Conservation (phyloP, 2,329 filamentous ascomycete species). For the Ophiosphaerella korrae region DNA sequence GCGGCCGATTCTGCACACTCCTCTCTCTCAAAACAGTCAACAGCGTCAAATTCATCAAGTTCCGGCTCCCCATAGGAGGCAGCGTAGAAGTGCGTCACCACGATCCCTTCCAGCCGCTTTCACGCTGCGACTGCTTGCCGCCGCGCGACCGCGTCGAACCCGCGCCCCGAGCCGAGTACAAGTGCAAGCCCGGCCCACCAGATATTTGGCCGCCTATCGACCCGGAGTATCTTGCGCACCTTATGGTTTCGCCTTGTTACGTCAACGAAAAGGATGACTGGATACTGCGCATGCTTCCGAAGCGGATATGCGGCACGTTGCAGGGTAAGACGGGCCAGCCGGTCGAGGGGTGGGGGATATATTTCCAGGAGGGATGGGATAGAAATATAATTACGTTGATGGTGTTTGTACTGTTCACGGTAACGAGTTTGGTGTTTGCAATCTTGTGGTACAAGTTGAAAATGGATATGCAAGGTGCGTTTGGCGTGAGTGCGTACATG, state of each 20-base stretch:
- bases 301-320: constrained; percentile 17
- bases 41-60: constrained; percentile 18
- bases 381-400: constrained; percentile 8
- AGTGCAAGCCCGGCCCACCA: constrained; percentile 15
- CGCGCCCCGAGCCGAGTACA: constrained; percentile 17
- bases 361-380: constrained; percentile 25
- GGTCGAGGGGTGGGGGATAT: constrained; percentile 27
- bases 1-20: constrained; percentile 2
- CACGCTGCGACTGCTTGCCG: constrained; percentile 21
- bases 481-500: constrained; percentile 20
- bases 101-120: constrained; percentile 9
- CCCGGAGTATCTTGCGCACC: constrained; percentile 18
- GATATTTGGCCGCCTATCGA: constrained; percentile 14
- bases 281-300: constrained; percentile 22
- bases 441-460: constrained; percentile 19
- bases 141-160: constrained; percentile 20
- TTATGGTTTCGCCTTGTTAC: constrained; percentile 17
- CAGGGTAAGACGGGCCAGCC: constrained; percentile 8
- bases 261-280: constrained; percentile 15
- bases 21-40: constrained; percentile 13
- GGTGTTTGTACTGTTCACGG: constrained; percentile 11
- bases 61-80: constrained; percentile 11
- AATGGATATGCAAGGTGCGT: constrained; percentile 27
- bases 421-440: constrained; percentile 21
- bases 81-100: constrained; percentile 19